Base-by-base conservation (phyloP, 305 asterid species). In the Andrographis paniculata region DNA sequence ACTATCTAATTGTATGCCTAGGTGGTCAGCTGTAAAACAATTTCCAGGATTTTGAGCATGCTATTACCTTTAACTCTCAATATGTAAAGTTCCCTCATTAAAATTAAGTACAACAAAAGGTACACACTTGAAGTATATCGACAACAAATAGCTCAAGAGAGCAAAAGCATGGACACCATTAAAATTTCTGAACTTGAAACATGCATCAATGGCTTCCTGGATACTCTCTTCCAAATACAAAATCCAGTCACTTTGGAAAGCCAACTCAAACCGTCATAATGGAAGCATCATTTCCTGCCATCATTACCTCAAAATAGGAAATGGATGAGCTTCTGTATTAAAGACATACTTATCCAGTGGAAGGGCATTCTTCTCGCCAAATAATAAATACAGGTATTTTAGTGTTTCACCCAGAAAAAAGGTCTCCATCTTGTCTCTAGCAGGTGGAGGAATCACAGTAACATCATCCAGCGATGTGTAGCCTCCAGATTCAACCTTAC, bases 281-380 rank as follows among this genome's bases (percentile, higher is more conserved):
- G n/a, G n/a, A n/a, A n/a, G n/a, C n/a, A n/a, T n/a, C n/a, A n/a
- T n/a, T n/a, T n/a, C n/a, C n/a, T n/a, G n/a, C n/a, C n/a, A n/a
- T n/a, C n/a, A n/a, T n/a, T n/a, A n/a, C n/a, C n/a, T n/a, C n/a
- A n/a, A n/a, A n/a, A n/a, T n/a, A n/a, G n/a, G n/a, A n/a, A n/a
- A n/a, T n/a, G 95, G 99, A 74, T 91, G 99, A 68, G 99, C 95
- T 71, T 91, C 96, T 39, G 94, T 87, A 76, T 91, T 91, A 39
- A 87, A 91, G 42, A 83, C 89, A 65, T 75, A 91, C 80, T 76
- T 70, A 70, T 80, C 93, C 77, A 91, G 59, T 3, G 96, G 96
- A 68, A 91, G 70, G 20, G 56, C 58, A 53, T 68, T 39, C 20
- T 48, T 75, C 22, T 72, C 77, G 36, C 79, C 83, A 54, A 87